Evolutionary conservation across 495 filamentous ascomycete genomes (phyloP).

Genomic region (Polyplosphaeria fusca): DNA sequence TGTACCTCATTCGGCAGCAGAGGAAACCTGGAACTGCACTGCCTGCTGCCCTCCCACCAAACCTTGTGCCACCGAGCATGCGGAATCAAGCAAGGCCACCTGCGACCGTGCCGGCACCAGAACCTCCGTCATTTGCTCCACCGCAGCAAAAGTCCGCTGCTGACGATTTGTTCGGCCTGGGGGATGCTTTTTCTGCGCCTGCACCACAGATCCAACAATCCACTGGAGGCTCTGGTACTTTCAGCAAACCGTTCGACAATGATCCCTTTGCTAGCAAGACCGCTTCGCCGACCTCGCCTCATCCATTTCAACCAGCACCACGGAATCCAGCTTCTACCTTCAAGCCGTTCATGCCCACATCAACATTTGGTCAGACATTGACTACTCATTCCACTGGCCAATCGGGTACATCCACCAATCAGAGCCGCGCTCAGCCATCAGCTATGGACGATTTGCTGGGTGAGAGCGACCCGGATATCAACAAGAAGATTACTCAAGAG

Average conservation of each 20-base stretch:
- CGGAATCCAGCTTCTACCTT: conserved; percentile 57
- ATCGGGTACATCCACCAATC: conserved; percentile 49
- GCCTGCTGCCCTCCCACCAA: conserved; percentile 71
- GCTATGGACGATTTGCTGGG: conserved; percentile 88
- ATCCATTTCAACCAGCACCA: conserved; percentile 39
- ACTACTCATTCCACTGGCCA: conserved; percentile 74
- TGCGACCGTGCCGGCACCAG: conserved; percentile 40
- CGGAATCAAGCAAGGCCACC: conserved; percentile 59
- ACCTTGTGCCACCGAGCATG: conserved; percentile 85
- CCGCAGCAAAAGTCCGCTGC: conserved; percentile 67
- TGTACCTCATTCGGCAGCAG: conserved; percentile 92
- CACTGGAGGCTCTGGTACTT: conserved; percentile 62
- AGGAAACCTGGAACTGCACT: conserved; percentile 63
- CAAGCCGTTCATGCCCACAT: conserved; percentile 88
- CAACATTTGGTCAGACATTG: conserved; percentile 81
- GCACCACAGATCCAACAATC: conserved; percentile 60
- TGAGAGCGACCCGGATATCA: conserved; percentile 85
- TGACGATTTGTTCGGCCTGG: conserved; percentile 84
- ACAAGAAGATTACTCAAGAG: conserved; percentile 80
- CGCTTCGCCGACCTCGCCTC: conserved; percentile 51
- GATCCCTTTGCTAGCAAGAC: conserved; percentile 59
- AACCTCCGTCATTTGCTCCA: conserved; percentile 49
- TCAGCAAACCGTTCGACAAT: conserved; percentile 45
- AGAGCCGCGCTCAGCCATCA: conserved; percentile 44
- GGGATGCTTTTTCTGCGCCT: conserved; percentile 59